Evolutionary conservation across 1,284 basidiomycete genomes (phyloP), one percentile per base, ranked within the genome.

Genomic region (Laetiporus sulphureus): DNA sequence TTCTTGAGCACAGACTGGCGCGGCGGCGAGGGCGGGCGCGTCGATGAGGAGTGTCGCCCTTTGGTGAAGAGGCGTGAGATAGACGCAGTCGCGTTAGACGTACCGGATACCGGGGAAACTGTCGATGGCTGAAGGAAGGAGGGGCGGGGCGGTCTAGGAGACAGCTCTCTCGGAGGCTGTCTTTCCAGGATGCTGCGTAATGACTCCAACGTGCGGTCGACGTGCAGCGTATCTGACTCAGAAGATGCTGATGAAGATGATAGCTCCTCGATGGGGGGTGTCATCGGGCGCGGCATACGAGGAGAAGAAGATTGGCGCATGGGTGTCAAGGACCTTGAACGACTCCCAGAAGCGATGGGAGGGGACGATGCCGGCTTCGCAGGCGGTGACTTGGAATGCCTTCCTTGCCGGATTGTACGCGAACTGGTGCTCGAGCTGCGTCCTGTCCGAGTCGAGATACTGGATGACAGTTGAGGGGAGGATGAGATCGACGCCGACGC

Each of bases 71-170:
- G 68, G 12, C 79, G 69, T 13, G 83, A 85, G 39, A 88, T 69
- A 30, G 77, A 81, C 1, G 84, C 84, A 0, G 84, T 88, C 1
- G 85, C 79, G 5, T 68, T 83, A 3, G 80, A 83, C 1, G 79
- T 80, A 20, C 73, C 68, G 5, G 73, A 67, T 19, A 69, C 61
- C 3, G 80, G 67, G 3, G 59, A 60, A 1, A 77, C 73, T 4
- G 69, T 62, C 0, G 82, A 77, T 6, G 58, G 57, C 7, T 40
- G 46, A 13, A 62, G 51, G 12, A 58, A 47, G 1, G 58, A 40
- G 1, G 60, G 60, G 50, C 44, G 36, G 40, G 47, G 44, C 43
- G 44, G 37, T 18, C 32, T 41, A 46, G 41, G 54, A 30, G 45
- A 53, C n/a, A n/a, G n/a, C n/a, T n/a, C n/a, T n/a, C n/a, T n/a